Conservation (phyloP, 352 stramenopile species). For the Phytophthora hibernalis region DNA sequence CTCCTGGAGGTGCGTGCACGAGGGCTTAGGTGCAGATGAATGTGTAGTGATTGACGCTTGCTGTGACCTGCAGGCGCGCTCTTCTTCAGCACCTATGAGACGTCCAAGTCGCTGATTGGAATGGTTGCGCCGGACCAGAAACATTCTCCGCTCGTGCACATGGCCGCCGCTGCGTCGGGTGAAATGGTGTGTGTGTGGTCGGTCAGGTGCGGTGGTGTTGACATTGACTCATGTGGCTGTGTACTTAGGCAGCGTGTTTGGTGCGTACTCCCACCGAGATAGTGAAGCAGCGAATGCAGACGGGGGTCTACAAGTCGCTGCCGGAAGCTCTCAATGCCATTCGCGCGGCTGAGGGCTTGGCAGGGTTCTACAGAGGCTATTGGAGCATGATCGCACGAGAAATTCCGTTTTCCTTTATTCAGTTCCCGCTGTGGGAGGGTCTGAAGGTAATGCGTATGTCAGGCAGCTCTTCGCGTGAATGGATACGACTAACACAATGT, state of each 20-base stretch:
- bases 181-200: conserved; percentile 83
- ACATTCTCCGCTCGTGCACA: conserved; percentile 93
- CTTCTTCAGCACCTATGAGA: conserved; percentile 93
- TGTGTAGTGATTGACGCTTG: conserved; percentile 2
- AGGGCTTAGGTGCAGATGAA: background rate
- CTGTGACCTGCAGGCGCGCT: conserved; percentile 67
- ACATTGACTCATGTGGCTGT: conserved; percentile 11
- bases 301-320: conserved; percentile 86
- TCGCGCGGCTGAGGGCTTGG: conserved; percentile 70
- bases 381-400: conserved; percentile 98
- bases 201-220: background rate
- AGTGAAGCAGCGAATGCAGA: conserved; percentile 99
- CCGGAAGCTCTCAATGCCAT: conserved; percentile 80
- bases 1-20: conserved; percentile 78
- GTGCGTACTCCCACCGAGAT: conserved; percentile 99
- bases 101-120: conserved; percentile 82
- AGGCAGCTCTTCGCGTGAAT: background rate
- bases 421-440: conserved; percentile 99
- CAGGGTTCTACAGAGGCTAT: conserved; percentile 97
- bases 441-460: conserved; percentile 84
- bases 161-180: conserved; percentile 94
- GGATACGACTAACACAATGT: conserved; percentile 5
- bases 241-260: conserved; percentile 91
- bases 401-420: conserved; percentile 99
- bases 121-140: conserved; percentile 64